Evolutionary conservation across 345 rosid genomes (phyloP).

Genomic region (Pistacia integerrima): DNA sequence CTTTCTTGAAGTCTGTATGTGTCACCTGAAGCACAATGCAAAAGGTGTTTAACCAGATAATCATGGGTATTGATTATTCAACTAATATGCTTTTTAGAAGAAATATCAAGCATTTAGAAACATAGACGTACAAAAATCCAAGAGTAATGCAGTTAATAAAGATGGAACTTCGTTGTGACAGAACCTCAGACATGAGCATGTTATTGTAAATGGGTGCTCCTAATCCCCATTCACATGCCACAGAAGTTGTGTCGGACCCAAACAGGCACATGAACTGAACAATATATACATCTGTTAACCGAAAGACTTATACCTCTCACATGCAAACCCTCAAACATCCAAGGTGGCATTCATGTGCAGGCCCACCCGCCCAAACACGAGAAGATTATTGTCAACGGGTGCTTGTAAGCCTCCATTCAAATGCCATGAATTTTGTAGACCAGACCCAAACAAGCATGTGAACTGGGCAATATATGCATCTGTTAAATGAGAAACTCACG

Average conservation of each 20-base stretch:
- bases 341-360: too few species aligned
- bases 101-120: neutral
- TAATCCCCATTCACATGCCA: too few species aligned
- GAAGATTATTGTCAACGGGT: too few species aligned
- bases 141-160: neutral
- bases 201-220: too few species aligned
- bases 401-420: too few species aligned
- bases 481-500: too few species aligned
- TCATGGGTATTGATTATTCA: neutral
- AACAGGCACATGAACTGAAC: neutral
- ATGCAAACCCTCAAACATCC: neutral
- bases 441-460: too few species aligned
- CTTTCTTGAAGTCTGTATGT: conserved; percentile 87
- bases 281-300: neutral
- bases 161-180: neutral
- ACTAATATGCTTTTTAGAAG: neutral
- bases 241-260: neutral
- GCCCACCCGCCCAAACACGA: too few species aligned
- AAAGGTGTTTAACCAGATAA: neutral
- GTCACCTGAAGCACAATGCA: conserved; percentile 59
- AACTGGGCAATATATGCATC: too few species aligned
- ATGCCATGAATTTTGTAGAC: too few species aligned
- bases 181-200: neutral
- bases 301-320: neutral
- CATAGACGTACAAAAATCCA: neutral